These are phyloP conservation scores for Pleodorina starrii DNA, from an alignment of 139 green algal species.

Conservation along the genomic window DNA sequence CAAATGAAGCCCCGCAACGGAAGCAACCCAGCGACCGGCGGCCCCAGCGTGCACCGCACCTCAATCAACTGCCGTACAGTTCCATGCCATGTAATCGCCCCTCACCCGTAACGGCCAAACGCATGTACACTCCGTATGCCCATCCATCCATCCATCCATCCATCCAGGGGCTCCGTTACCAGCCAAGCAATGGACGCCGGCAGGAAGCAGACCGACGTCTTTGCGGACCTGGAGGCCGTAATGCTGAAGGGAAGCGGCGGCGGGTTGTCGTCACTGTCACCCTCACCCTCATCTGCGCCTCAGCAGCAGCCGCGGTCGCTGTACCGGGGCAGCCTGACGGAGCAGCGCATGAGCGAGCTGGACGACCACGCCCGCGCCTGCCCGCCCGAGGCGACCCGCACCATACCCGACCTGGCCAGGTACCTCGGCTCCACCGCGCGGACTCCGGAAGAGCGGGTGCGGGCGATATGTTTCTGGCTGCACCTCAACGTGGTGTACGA, in stretches of 20 bases:
- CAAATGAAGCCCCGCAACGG: too few relatives aligned
- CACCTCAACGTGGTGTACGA: constrained; percentile 6
- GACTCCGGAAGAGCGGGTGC: not conserved
- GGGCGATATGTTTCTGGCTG: not conserved
- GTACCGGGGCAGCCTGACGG: not conserved
- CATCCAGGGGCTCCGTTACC: too few relatives aligned
- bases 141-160: too few relatives aligned
- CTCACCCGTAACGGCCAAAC: too few relatives aligned
- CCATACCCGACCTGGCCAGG: not conserved
- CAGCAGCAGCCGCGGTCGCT: too few relatives aligned
- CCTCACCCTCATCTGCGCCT: too few relatives aligned
- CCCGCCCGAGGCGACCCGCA: not conserved
- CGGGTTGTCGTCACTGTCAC: too few relatives aligned
- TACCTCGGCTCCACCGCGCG: not conserved
- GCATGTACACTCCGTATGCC: too few relatives aligned
- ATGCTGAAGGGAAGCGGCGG: not conserved
- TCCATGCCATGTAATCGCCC: too few relatives aligned
- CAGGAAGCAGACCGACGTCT: not conserved
- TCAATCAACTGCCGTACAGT: too few relatives aligned
- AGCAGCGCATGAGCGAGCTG: not conserved
- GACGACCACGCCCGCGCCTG: not conserved
- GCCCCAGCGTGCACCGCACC: too few relatives aligned
- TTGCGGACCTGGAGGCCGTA: not conserved
- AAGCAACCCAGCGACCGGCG: too few relatives aligned
- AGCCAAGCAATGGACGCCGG: not conserved